Percentiles rank a stretch among this genome's conserved stretches.
These are phyloP conservation scores for Lyophyllum decastes DNA, from an alignment of 768 basidiomycete genomes.

Conservation along the genomic window DNA sequence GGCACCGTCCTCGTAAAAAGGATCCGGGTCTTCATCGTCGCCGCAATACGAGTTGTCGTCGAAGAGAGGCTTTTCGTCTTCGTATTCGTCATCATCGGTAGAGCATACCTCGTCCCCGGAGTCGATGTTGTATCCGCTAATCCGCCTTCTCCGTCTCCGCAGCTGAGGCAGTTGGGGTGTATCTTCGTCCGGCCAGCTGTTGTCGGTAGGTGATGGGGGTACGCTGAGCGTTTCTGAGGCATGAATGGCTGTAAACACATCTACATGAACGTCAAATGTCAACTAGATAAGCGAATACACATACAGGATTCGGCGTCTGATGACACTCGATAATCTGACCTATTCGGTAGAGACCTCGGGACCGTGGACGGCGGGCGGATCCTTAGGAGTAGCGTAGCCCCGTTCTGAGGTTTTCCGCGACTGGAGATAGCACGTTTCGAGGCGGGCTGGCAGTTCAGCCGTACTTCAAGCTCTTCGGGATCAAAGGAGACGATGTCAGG, in stretches of 20 bases:
- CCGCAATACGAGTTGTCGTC: constrained; percentile 23
- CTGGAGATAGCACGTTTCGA: constrained; percentile 30
- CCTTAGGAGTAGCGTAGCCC: constrained; percentile 30
- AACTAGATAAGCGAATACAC: background rate
- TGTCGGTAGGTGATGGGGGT: constrained; percentile 18
- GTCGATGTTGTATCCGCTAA: constrained; percentile 41
- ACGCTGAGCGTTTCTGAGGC: constrained; percentile 13
- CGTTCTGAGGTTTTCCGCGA: constrained; percentile 44
- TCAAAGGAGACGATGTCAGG: background rate
- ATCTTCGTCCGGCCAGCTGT: constrained; percentile 5
- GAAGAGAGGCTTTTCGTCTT: constrained; percentile 22
- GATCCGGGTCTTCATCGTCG: constrained; percentile 20
- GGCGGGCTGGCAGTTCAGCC: constrained; percentile 41
- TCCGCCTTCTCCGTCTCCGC: constrained; percentile 27
- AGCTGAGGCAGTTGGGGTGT: constrained; percentile 2
- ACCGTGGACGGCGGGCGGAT: constrained; percentile 22
- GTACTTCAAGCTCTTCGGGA: constrained; percentile 43
- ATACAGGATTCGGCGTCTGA: constrained; percentile 14
- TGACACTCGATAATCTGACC: constrained; percentile 5
- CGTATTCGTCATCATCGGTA: constrained; percentile 19
- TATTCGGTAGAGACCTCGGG: constrained; percentile 2
- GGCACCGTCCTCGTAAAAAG: background rate
- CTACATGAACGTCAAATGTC: background rate
- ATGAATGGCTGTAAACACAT: constrained; percentile 8
- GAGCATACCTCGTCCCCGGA: constrained; percentile 41